A percentile compares a stretch with the other conserved stretches of the same genome.
Conservation (phyloP, 208 protist species). For the Leishmania gerbilli region DNA sequence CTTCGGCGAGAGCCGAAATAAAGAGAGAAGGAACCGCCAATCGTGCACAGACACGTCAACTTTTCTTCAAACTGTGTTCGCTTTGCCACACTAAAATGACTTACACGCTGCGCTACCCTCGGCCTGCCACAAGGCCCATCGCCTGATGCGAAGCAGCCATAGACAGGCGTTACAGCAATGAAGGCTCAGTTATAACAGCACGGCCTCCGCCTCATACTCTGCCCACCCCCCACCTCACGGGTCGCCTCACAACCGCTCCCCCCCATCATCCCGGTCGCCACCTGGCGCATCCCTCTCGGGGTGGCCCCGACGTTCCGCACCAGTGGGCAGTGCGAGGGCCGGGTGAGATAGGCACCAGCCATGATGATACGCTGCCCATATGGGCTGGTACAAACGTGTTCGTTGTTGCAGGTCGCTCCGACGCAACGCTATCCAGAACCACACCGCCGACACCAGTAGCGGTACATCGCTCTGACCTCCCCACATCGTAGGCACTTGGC, state of each 20-base stretch:
- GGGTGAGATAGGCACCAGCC: not conserved
- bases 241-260: not conserved
- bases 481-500: not conserved
- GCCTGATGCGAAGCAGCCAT: not conserved
- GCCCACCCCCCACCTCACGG: not conserved
- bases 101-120: not conserved
- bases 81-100: not conserved
- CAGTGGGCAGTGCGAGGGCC: not conserved
- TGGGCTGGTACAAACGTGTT: not conserved
- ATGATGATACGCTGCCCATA: not conserved
- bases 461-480: not conserved
- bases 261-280: not conserved
- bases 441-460: not conserved
- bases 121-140: not conserved
- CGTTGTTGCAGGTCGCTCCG: not conserved
- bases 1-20: not conserved
- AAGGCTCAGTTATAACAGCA: not conserved
- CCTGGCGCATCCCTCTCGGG: not conserved
- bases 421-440: not conserved
- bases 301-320: not conserved
- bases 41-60: not conserved
- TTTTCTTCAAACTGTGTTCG: not conserved
- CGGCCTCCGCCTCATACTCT: not conserved
- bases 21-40: slow-evolving; percentile 14
- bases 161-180: not conserved